These are phyloP conservation scores for Conidiobolus incongruus DNA, from an alignment of 371 early-diverging fungal species.

Conservation along the genomic window DNA sequence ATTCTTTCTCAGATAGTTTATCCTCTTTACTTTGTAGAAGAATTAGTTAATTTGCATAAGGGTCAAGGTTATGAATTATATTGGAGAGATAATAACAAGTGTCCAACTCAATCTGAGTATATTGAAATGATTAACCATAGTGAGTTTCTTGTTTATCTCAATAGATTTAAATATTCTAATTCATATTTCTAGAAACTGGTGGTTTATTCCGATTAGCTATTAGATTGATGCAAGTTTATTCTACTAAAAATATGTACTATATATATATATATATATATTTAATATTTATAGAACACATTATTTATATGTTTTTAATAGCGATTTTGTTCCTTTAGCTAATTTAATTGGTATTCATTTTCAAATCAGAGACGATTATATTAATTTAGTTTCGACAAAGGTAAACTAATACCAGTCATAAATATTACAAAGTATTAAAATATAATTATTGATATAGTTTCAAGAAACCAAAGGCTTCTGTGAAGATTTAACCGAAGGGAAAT, in stretches of 20 bases:
- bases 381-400: slow-evolving; percentile 60
- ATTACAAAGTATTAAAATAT: background rate
- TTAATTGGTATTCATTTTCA: slow-evolving; percentile 83
- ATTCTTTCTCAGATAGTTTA: background rate
- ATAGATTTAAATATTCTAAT: background rate
- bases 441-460: slow-evolving; percentile 26
- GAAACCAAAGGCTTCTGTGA: slow-evolving; percentile 91
- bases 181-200: slow-evolving; percentile 57
- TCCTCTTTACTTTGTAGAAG: slow-evolving; percentile 19
- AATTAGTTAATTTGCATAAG: slow-evolving; percentile 68
- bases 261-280: too few species aligned
- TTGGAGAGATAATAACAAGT: slow-evolving; percentile 68
- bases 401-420: background rate
- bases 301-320: slow-evolving; percentile 11
- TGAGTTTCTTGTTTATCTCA: slow-evolving; percentile 13
- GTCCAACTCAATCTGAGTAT: slow-evolving; percentile 75
- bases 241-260: slow-evolving; percentile 4
- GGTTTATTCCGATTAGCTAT: slow-evolving; percentile 85
- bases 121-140: slow-evolving; percentile 80
- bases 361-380: slow-evolving; percentile 90
- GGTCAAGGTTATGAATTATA: slow-evolving; percentile 88
- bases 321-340: slow-evolving; percentile 62
- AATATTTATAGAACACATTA: too few species aligned
- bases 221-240: slow-evolving; percentile 61
- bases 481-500: slow-evolving; percentile 95